phyloP scores from a whole-genome alignment of 768 basidiomycete species.

The Lentinula raphanica region DNA sequence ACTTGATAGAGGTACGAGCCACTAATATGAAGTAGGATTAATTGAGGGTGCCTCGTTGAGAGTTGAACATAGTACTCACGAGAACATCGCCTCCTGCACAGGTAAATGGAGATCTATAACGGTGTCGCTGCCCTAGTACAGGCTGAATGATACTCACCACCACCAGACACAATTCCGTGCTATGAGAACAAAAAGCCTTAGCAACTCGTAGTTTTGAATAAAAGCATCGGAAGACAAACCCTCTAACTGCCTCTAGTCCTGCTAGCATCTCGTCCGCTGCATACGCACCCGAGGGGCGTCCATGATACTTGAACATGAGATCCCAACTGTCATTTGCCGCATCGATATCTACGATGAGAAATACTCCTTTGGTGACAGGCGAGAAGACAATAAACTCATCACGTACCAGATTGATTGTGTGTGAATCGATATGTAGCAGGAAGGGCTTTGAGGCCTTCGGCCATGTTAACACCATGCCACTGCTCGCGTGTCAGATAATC shows the following conservation, averaged over 20 bases:
- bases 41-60: neutral
- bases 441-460: constrained; percentile 51
- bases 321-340: constrained; percentile 49
- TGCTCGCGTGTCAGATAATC: constrained; percentile 11
- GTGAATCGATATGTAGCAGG: constrained; percentile 53
- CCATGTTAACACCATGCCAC: constrained; percentile 59
- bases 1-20: constrained; percentile 54
- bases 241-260: constrained; percentile 45
- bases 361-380: too few relatives aligned
- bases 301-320: constrained; percentile 52
- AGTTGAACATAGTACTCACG: constrained; percentile 30
- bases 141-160: constrained; percentile 32
- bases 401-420: constrained; percentile 46
- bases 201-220: neutral
- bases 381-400: too few relatives aligned
- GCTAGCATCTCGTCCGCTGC: constrained; percentile 56
- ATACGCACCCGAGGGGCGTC: constrained; percentile 49
- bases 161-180: constrained; percentile 50
- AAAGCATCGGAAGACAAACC: constrained; percentile 23
- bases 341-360: constrained; percentile 35
- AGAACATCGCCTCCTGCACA: constrained; percentile 53
- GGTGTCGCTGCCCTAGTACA: too few relatives aligned
- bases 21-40: constrained; percentile 18
- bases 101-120: too few relatives aligned
- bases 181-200: constrained; percentile 11